Conservation (phyloP, 805 yeast genomes). For the Metschnikowia gelsemii region DNA sequence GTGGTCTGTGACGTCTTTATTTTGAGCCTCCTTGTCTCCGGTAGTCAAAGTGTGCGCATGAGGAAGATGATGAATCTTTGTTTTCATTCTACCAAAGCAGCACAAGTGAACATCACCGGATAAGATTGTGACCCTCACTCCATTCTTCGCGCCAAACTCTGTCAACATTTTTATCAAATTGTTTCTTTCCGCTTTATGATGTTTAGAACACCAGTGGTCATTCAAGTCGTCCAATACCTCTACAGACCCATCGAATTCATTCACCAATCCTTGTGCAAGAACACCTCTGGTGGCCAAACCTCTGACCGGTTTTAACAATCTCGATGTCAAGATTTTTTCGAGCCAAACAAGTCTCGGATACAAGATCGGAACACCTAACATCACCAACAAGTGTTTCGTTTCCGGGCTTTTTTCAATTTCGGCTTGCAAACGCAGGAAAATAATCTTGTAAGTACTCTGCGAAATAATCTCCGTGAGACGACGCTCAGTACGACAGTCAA, state of each 20-base stretch:
- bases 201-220: slow-evolving; percentile 94
- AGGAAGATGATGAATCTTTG: slow-evolving; percentile 48
- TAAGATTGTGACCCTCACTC: slow-evolving; percentile 76
- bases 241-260: slow-evolving; percentile 88
- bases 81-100: slow-evolving; percentile 73
- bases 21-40: slow-evolving; percentile 34
- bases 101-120: slow-evolving; percentile 95
- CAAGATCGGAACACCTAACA: slow-evolving; percentile 93
- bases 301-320: slow-evolving; percentile 60
- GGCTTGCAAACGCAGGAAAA: slow-evolving; percentile 57
- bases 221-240: slow-evolving; percentile 90
- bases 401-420: slow-evolving; percentile 58
- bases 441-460: slow-evolving; percentile 52
- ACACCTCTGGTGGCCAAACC: slow-evolving; percentile 55
- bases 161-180: slow-evolving; percentile 58
- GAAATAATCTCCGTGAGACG: slow-evolving; percentile 56
- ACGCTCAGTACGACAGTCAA: slow-evolving; percentile 94
- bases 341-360: slow-evolving; percentile 93
- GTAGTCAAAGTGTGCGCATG: slow-evolving; percentile 34
- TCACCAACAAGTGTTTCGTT: slow-evolving; percentile 71
- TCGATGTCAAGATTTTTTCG: slow-evolving; percentile 68
- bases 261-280: slow-evolving; percentile 70
- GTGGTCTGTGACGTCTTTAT: slow-evolving; percentile 38
- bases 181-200: slow-evolving; percentile 87
- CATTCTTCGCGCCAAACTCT: slow-evolving; percentile 60